phyloP scores from a whole-genome alignment of 495 filamentous ascomycete genomes.

The Xylaria longipes region DNA sequence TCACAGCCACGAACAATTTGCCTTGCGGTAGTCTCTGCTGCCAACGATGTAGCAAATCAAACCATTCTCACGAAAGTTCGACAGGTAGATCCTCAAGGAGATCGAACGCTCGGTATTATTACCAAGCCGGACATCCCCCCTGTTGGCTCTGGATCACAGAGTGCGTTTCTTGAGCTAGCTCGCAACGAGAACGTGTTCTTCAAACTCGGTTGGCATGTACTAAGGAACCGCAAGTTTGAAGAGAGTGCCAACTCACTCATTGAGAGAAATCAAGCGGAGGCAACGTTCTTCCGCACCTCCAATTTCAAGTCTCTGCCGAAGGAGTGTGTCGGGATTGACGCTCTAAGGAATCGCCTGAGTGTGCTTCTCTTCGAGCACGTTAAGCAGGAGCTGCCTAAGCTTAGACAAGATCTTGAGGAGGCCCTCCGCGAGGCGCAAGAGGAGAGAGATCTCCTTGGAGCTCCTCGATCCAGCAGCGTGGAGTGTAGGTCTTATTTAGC shows the following conservation, averaged over 20 bases:
- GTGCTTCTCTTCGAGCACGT: slow-evolving; percentile 31
- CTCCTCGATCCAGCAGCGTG: slow-evolving; percentile 16
- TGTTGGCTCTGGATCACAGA: slow-evolving; percentile 35
- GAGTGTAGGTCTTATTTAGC: slow-evolving; percentile 29
- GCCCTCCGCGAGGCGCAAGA: slow-evolving; percentile 18
- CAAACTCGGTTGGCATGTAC: slow-evolving; percentile 53
- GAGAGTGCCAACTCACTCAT: background rate
- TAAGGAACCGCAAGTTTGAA: slow-evolving; percentile 46
- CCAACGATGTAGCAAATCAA: slow-evolving; percentile 55
- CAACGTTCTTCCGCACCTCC: slow-evolving; percentile 12
- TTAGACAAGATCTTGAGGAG: slow-evolving; percentile 24
- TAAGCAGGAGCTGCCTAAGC: slow-evolving; percentile 32
- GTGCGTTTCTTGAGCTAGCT: slow-evolving; percentile 49
- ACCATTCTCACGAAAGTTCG: slow-evolving; percentile 43
- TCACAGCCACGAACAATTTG: slow-evolving; percentile 52
- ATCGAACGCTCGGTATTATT: slow-evolving; percentile 57
- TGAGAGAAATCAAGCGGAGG: slow-evolving; percentile 1
- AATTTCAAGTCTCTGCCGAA: slow-evolving; percentile 10
- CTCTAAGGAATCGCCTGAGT: slow-evolving; percentile 25
- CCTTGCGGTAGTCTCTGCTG: slow-evolving; percentile 53
- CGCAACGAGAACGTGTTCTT: slow-evolving; percentile 48
- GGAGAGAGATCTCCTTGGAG: slow-evolving; percentile 26
- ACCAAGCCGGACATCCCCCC: slow-evolving; percentile 62
- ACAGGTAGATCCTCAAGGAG: slow-evolving; percentile 47
- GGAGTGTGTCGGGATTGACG: slow-evolving; percentile 20